Conservation (phyloP, 192 early-diverging fungal species). For the Coemansia sp. region DNA sequence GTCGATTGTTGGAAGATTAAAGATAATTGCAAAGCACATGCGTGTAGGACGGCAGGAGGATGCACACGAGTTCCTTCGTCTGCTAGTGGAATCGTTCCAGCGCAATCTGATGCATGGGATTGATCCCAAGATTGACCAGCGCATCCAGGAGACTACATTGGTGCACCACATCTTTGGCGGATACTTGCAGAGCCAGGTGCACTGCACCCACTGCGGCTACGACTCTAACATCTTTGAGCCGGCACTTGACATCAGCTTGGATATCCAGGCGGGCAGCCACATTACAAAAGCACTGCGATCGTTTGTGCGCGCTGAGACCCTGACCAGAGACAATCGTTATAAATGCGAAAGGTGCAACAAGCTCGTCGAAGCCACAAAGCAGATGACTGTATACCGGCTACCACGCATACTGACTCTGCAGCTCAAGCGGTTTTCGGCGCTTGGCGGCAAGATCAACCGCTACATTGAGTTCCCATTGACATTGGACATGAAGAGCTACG, state of each 20-base stretch:
- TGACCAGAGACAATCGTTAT: slow-evolving; percentile 72
- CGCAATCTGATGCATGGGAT: slow-evolving; percentile 60
- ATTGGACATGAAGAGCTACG: slow-evolving; percentile 61
- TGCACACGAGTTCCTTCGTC: slow-evolving; percentile 83
- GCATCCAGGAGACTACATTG: slow-evolving; percentile 73
- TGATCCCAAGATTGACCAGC: slow-evolving; percentile 66
- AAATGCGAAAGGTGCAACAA: slow-evolving; percentile 79
- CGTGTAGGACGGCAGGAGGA: slow-evolving; percentile 83
- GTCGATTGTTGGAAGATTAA: slow-evolving; percentile 62
- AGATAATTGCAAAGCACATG: slow-evolving; percentile 76
- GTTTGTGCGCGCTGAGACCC: slow-evolving; percentile 71
- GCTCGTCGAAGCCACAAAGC: slow-evolving; percentile 77
- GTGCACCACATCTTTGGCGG: slow-evolving; percentile 85
- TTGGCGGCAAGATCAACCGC: slow-evolving; percentile 67
- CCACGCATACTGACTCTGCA: slow-evolving; percentile 77
- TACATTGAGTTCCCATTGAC: slow-evolving; percentile 62
- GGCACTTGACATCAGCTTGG: slow-evolving; percentile 75
- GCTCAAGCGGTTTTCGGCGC: slow-evolving; percentile 77
- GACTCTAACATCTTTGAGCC: slow-evolving; percentile 78
- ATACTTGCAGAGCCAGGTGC: slow-evolving; percentile 74
- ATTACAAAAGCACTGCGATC: slow-evolving; percentile 68
- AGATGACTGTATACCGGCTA: slow-evolving; percentile 71
- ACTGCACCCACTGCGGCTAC: slow-evolving; percentile 68
- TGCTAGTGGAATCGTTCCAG: slow-evolving; percentile 70
- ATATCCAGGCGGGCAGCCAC: slow-evolving; percentile 64